phyloP scores from a whole-genome alignment of 2,329 filamentous ascomycete genomes.

The Chaetomium sp. region DNA sequence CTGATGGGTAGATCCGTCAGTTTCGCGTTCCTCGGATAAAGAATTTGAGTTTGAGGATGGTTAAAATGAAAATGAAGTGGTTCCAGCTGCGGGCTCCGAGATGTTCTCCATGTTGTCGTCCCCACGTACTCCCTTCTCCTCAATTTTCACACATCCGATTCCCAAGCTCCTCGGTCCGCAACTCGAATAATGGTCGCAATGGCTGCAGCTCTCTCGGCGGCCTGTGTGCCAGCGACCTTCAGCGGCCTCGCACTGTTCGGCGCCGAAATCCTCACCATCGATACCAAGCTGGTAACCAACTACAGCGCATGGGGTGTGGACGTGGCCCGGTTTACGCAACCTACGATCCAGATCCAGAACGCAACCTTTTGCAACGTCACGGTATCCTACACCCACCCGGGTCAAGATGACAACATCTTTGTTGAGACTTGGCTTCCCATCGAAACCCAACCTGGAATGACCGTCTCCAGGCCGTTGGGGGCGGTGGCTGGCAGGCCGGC shows the following conservation, averaged over 20 bases:
- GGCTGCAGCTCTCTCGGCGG: not conserved
- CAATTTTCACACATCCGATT: not conserved
- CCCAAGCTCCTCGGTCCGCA: not conserved
- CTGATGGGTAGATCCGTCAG: not conserved
- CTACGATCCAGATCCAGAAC: conserved; percentile 24
- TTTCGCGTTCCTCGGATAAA: not conserved
- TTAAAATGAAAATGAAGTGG: not conserved
- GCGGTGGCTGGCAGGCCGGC: conserved; percentile 40
- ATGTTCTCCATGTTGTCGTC: not conserved
- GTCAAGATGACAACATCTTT: conserved; percentile 43
- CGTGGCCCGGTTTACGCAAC: conserved; percentile 16
- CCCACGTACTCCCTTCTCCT: not conserved
- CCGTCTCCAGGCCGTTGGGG: conserved; percentile 44
- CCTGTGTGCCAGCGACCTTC: conserved; percentile 2
- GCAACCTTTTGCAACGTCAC: conserved; percentile 47
- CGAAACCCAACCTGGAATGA: conserved; percentile 39
- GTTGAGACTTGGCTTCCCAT: conserved; percentile 43
- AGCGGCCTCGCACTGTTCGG: conserved; percentile 23
- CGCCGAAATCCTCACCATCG: conserved; percentile 23
- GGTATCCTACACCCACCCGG: conserved; percentile 46
- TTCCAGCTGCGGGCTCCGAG: not conserved
- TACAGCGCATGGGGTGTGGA: conserved; percentile 21
- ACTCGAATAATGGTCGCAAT: not conserved
- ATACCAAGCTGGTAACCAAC: conserved; percentile 26
- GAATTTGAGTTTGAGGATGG: not conserved